Base-by-base conservation (phyloP, 192 early-diverging fungal genomes). In the Backusella liffmaniae region DNA sequence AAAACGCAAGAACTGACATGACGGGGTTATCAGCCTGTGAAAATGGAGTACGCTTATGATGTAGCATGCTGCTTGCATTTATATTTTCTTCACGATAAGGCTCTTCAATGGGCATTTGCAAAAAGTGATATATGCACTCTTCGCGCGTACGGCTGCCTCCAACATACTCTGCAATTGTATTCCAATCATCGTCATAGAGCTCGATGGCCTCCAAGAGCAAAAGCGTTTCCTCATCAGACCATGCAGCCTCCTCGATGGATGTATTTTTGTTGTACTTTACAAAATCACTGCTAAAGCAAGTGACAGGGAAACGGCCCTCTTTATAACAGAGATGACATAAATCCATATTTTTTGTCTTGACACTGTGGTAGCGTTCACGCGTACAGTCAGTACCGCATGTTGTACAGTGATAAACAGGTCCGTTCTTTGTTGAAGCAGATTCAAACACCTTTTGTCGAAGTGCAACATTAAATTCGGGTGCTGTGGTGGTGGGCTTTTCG, bases 141-240 rank as follows among this genome's bases (percentile, higher is more conserved):
- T 97, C 96, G 67, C 95, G 92, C 5, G 93, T 93, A 37, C 92
- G 86, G 13, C 95, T 96, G 0, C 95, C 96, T 13, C 70, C 70
- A 18, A 99, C 96, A 77, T 99, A 96, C 53, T 96, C 94, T 16
- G 97, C 91, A 73, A 99, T 91, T 35, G 89, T 88, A 76, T 90
- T 92, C 98, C 98, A 99, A 80, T 98, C 96, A 70, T 98, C 94
- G 66, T 97, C 95, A 86, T 87, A 98, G 84, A 98, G 84, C 78
- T 99, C 98, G 30, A 99, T 82, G 1, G 92, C 98, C 85, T 99
- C 98, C 39, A 99, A 83, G 49, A 99, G 82, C 39, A 96, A 82
- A 18, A 97, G 82, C 4, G 90, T 94, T 78, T 99, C 98, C 85
- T 98, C 93, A 70, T 98, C 96, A 5, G 87, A 90, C 98, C 98